These are phyloP conservation scores for Nepenthes gracilis DNA, from an alignment of 148 eudicot genomes.

Conservation along the genomic window DNA sequence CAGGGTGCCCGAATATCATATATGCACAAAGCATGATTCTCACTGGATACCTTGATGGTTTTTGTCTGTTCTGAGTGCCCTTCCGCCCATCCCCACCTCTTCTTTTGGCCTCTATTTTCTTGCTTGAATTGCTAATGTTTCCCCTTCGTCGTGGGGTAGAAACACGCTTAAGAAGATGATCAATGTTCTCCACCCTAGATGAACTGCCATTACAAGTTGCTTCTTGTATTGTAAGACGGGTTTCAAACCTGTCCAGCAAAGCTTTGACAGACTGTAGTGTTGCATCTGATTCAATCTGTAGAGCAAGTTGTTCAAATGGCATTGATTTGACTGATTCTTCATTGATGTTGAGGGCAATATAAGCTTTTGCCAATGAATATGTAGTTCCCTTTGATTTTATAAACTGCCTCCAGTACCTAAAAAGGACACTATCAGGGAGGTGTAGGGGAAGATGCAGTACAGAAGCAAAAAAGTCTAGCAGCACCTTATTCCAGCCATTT, in stretches of 20 bases:
- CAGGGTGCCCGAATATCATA: slow-evolving; percentile 93
- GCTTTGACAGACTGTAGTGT: slow-evolving; percentile 46
- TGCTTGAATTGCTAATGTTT: slow-evolving; percentile 30
- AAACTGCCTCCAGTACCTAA: slow-evolving; percentile 80
- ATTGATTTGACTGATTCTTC: slow-evolving; percentile 39
- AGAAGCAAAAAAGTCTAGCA: neutral
- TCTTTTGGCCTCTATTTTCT: slow-evolving; percentile 25
- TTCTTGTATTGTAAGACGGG: slow-evolving; percentile 37
- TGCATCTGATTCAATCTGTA: slow-evolving; percentile 47
- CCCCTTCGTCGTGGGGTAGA: slow-evolving; percentile 52
- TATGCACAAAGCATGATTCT: slow-evolving; percentile 86
- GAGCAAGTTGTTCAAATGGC: slow-evolving; percentile 94
- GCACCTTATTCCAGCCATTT: neutral
- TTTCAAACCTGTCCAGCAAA: slow-evolving; percentile 71
- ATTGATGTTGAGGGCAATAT: slow-evolving; percentile 45
- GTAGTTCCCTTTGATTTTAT: slow-evolving; percentile 50
- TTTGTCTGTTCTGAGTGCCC: slow-evolving; percentile 22
- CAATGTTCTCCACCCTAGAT: slow-evolving; percentile 53
- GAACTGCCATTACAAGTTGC: slow-evolving; percentile 11
- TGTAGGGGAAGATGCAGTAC: neutral
- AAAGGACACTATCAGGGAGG: slow-evolving; percentile 2
- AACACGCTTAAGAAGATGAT: slow-evolving; percentile 86
- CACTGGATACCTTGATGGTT: slow-evolving; percentile 73
- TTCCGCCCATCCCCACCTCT: slow-evolving; percentile 23
- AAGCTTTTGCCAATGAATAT: slow-evolving; percentile 40